Evolutionary conservation across 805 yeast species (phyloP).

Genomic region (Kuraishia hungarica): DNA sequence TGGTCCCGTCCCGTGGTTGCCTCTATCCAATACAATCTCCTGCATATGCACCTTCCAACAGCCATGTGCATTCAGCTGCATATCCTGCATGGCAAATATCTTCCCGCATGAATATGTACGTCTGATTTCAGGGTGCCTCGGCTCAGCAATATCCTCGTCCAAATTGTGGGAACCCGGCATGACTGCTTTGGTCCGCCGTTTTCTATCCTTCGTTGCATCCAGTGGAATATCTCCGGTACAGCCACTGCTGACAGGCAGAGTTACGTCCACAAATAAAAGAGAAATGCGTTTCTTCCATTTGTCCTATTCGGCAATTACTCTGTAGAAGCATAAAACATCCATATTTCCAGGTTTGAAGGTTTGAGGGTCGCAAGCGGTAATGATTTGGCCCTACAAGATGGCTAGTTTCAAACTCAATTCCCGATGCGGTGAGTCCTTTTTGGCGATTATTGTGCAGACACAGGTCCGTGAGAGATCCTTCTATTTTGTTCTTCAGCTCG

Average conservation of each 20-base stretch:
- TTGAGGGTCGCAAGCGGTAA: no score
- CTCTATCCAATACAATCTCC: not conserved
- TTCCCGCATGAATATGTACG: not conserved
- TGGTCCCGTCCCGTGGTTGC: not conserved
- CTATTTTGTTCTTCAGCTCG: no score
- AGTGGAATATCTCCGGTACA: not conserved
- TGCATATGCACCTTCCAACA: not conserved
- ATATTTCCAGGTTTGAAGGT: no score
- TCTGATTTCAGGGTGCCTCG: not conserved
- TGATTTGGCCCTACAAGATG: no score
- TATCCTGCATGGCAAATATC: not conserved
- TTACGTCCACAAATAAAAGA: not conserved
- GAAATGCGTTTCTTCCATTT: not conserved
- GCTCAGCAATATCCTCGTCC: not conserved
- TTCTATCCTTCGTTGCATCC: not conserved
- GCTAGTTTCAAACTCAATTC: no score
- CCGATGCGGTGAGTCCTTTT: no score
- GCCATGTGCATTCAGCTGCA: not conserved
- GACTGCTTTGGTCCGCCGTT: not conserved
- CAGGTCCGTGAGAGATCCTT: no score
- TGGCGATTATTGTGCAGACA: no score
- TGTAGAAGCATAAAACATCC: not conserved
- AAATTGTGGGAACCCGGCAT: not conserved
- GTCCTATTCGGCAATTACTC: not conserved
- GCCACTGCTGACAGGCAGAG: not conserved